These are phyloP conservation scores for Xylaria sp. DNA, from an alignment of 2,329 filamentous ascomycete genomes.

Conservation along the genomic window DNA sequence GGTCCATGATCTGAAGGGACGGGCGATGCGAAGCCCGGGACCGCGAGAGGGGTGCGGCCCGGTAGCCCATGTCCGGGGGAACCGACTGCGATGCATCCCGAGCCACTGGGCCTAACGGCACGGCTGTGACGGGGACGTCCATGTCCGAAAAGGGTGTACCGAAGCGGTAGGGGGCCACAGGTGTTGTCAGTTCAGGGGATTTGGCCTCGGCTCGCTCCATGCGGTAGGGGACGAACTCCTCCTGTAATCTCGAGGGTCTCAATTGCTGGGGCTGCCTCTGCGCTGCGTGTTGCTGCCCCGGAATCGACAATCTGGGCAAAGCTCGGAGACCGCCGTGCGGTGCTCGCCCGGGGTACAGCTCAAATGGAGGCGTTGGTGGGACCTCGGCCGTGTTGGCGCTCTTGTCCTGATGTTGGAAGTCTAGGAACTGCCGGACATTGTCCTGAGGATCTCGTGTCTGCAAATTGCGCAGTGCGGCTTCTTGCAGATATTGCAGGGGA, in stretches of 20 bases:
- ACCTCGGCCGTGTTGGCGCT: conserved; percentile 60
- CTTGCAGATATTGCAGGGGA: conserved; percentile 75
- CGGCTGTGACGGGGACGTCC: conserved; percentile 83
- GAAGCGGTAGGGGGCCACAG: conserved; percentile 74
- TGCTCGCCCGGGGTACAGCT: conserved; percentile 63
- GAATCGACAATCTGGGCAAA: conserved; percentile 72
- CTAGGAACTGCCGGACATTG: conserved; percentile 90
- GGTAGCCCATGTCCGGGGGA: conserved; percentile 91
- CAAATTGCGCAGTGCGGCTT: conserved; percentile 75
- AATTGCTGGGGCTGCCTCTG: conserved; percentile 40
- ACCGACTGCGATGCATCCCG: conserved; percentile 90
- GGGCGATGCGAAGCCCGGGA: conserved; percentile 71
- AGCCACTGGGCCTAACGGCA: conserved; percentile 75
- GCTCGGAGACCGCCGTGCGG: conserved; percentile 66
- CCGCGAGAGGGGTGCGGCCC: conserved; percentile 51
- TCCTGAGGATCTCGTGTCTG: conserved; percentile 85
- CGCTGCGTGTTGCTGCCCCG: conserved; percentile 49
- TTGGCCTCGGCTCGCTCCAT: conserved; percentile 63
- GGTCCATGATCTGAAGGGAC: conserved; percentile 73
- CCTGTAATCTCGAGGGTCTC: conserved; percentile 42
- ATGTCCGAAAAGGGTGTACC: conserved; percentile 91
- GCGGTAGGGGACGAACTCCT: conserved; percentile 58
- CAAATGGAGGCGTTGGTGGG: conserved; percentile 76
- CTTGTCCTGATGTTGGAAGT: conserved; percentile 73
- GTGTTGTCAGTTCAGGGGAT: conserved; percentile 67